Evolutionary conservation across 177 flowering plant genomes (phyloP).

Genomic region (Tripterygium wilfordii): DNA sequence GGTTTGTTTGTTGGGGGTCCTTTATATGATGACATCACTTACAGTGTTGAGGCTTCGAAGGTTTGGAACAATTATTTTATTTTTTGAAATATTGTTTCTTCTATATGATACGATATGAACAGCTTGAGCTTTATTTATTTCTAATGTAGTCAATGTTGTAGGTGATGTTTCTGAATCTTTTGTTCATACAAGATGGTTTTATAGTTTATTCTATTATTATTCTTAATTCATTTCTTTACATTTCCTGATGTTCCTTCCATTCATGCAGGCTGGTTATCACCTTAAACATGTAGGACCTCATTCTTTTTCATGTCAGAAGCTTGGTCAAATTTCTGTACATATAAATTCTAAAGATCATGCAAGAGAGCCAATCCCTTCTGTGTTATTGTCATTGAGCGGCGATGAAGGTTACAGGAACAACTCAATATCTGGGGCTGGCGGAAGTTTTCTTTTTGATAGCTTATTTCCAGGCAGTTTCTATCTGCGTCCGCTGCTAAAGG

Average conservation of each 20-base stretch:
- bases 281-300: conserved; percentile 61
- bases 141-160: not conserved
- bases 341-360: conserved; percentile 55
- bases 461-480: conserved; percentile 95
- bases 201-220: not conserved
- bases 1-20: conserved; percentile 81
- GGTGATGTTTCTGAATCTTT: not conserved
- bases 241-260: conserved; percentile 14
- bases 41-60: conserved; percentile 77
- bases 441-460: conserved; percentile 63
- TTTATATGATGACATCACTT: conserved; percentile 75
- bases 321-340: conserved; percentile 73
- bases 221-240: not conserved
- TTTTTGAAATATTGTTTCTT: no score
- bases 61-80: conserved; percentile 38
- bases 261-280: conserved; percentile 87
- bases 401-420: conserved; percentile 97
- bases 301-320: conserved; percentile 93
- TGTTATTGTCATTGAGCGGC: conserved; percentile 86
- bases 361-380: conserved; percentile 70
- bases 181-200: not conserved
- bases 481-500: conserved; percentile 97
- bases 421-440: conserved; percentile 71
- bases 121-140: no score
- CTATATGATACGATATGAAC: no score